Percentiles rank a stretch among this genome's conserved stretches.
Conservation (phyloP, 2,329 filamentous ascomycete species). For the Clonostachys rosea region DNA sequence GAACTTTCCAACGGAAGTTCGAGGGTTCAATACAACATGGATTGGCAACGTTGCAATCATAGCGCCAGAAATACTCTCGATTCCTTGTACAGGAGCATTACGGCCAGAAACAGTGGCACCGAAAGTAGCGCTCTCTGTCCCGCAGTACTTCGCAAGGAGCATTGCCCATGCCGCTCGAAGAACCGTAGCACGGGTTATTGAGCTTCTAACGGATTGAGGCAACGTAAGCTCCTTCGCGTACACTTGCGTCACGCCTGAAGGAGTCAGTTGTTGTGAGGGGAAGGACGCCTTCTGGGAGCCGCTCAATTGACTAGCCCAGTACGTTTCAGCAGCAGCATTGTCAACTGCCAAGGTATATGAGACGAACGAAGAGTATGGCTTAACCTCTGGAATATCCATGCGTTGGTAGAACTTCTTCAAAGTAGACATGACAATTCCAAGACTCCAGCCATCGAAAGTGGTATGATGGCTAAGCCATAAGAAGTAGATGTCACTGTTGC, state of each 20-base stretch:
- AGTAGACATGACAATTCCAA: slow-evolving; percentile 1
- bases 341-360: slow-evolving; percentile 3
- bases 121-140: slow-evolving; percentile 11
- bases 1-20: slow-evolving; percentile 3
- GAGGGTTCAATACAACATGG: slow-evolving; percentile 4
- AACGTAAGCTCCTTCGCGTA: slow-evolving; percentile 2
- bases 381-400: neutral
- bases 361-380: slow-evolving; percentile 4
- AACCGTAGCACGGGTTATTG: slow-evolving; percentile 10
- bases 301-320: slow-evolving; percentile 6
- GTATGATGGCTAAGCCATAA: slow-evolving; percentile 16
- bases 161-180: slow-evolving; percentile 20
- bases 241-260: neutral
- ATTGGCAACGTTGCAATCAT: slow-evolving; percentile 10
- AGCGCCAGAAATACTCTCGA: slow-evolving; percentile 7
- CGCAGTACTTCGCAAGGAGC: slow-evolving; percentile 8
- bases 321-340: neutral
- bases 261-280: neutral
- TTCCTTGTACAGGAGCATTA: slow-evolving; percentile 7
- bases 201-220: slow-evolving; percentile 2
- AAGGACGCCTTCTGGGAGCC: neutral
- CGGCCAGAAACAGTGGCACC: slow-evolving; percentile 14
- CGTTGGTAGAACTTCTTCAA: slow-evolving; percentile 1
- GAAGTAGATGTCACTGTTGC: slow-evolving; percentile 5
- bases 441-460: slow-evolving; percentile 16